Base-by-base conservation (phyloP, 129 eudicot genomes). In the Kitagawia praeruptora region DNA sequence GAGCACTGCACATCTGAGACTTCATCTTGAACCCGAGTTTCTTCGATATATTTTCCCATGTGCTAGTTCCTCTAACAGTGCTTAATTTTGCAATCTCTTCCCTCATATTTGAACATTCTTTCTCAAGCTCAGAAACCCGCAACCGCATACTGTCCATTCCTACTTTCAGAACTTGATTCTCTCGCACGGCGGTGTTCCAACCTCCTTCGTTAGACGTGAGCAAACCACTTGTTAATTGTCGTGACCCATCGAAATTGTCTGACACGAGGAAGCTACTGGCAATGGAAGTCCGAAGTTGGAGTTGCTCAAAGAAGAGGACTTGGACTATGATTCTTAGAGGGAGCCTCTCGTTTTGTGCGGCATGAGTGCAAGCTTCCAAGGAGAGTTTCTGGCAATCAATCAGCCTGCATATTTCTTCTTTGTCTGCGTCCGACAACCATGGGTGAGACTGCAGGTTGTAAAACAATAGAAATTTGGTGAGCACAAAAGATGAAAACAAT, bases 1-100 rank as follows among this genome's bases (percentile, higher is more conserved):
- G 96, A 83, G 97, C 96, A 70, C 96, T 94, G 85, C 98, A 94
- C 98, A 94, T 89, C 61, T 92, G 97, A 58, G 98, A 92, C 96
- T 89, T 95, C 69, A 95, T 19, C 73, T 80, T 86, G 28, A 91
- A 87, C 81, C 97, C 97, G 25, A 93, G 86, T 82, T 92, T 95
- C 88, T 90, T 95, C 0, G 97, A 89, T 81, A 93, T 87, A 34
- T 76, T 85, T 28, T 88, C 96, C 97, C 97, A 95, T 3, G 91
- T 58, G 63, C 54, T 70, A 21, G 72, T 54, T 8, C 58, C 80
- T 79, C 92, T 95, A 23, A 38, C 89, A 70, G 76, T 72, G 10
- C 96, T 96, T 67, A 95, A 75, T 86, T 95, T 95, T 77, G 90
- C 94, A 37, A 95, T 92, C 89, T 90, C 97, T 38, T 95, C 88